Conservation (phyloP, 768 basidiomycete genomes). For the Lactifluus rugatus region DNA sequence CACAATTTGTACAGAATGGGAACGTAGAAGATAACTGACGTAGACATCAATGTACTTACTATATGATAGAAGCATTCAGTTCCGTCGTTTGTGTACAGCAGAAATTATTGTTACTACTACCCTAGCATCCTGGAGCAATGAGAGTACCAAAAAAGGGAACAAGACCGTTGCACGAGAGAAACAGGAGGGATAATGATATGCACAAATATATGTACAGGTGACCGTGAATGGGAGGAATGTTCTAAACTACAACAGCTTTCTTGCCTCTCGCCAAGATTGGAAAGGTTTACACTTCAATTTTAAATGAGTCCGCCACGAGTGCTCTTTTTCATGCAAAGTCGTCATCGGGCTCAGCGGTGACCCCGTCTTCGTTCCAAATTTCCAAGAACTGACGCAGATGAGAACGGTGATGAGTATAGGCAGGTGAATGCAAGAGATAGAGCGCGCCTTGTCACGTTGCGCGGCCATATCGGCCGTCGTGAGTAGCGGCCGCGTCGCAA, state of each 20-base stretch:
- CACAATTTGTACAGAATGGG: neutral
- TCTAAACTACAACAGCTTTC: neutral
- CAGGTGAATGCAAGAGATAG: slow-evolving; percentile 6
- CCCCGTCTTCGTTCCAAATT: slow-evolving; percentile 76
- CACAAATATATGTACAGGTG: slow-evolving; percentile 4
- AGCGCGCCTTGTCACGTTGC: slow-evolving; percentile 53
- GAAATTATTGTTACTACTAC: neutral
- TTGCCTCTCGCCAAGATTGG: neutral
- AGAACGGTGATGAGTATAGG: neutral
- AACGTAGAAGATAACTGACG: neutral
- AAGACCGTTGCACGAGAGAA: neutral
- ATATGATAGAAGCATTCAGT: neutral
- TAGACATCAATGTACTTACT: neutral
- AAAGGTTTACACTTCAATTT: neutral
- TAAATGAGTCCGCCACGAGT: neutral
- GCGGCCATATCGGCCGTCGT: slow-evolving; percentile 49
- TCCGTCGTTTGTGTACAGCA: neutral
- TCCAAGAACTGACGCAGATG: slow-evolving; percentile 48
- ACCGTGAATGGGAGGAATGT: neutral
- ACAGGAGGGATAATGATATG: slow-evolving; percentile 15
- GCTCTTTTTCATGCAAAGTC: slow-evolving; percentile 12
- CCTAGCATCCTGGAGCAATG: neutral
- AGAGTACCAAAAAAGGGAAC: neutral
- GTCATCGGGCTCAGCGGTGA: slow-evolving; percentile 48
- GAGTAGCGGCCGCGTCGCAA: slow-evolving; percentile 47